These are phyloP conservation scores for Magnaporthiopsis incrustans DNA, from an alignment of 2,329 filamentous ascomycete genomes.

Conservation along the genomic window DNA sequence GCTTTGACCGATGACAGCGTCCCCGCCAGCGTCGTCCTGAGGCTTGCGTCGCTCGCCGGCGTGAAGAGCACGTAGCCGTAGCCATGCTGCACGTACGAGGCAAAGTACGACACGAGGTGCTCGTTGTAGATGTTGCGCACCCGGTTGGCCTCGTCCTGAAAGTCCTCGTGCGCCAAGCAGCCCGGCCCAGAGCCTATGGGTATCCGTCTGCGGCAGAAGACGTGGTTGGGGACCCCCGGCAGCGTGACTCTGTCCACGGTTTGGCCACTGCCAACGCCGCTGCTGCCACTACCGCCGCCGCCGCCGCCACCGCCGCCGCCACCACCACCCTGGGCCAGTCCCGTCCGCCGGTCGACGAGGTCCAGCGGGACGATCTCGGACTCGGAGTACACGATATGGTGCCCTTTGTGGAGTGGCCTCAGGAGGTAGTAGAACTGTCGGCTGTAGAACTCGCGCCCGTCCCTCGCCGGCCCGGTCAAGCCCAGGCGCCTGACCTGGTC, in stretches of 20 bases:
- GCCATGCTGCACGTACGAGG: conserved; percentile 59
- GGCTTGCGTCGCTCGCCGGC: conserved; percentile 52
- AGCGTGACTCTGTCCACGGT: conserved; percentile 53
- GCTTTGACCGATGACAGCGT: conserved; percentile 34
- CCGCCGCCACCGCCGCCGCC: conserved; percentile 12
- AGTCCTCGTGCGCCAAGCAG: conserved; percentile 41
- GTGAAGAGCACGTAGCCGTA: conserved; percentile 59
- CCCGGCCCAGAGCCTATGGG: conserved; percentile 38
- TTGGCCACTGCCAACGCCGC: conserved; percentile 21
- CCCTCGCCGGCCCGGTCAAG: not conserved
- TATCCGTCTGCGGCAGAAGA: conserved; percentile 51
- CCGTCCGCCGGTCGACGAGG: conserved; percentile 49
- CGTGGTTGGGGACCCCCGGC: conserved; percentile 48
- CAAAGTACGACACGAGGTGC: conserved; percentile 64
- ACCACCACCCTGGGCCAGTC: conserved; percentile 20
- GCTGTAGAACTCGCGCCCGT: conserved; percentile 60
- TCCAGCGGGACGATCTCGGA: conserved; percentile 64
- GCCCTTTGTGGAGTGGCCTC: conserved; percentile 50
- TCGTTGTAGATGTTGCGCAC: conserved; percentile 54
- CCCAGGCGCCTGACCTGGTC: conserved; percentile 48
- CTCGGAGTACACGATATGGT: conserved; percentile 56
- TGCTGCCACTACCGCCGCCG: not conserved
- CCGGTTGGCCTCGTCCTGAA: conserved; percentile 51
- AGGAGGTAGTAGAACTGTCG: conserved; percentile 67
- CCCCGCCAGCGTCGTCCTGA: conserved; percentile 59